Evolutionary conservation across 2,329 filamentous ascomycete genomes (phyloP), one percentile per base, ranked within the genome.

Genomic region (Lomentospora prolificans): DNA sequence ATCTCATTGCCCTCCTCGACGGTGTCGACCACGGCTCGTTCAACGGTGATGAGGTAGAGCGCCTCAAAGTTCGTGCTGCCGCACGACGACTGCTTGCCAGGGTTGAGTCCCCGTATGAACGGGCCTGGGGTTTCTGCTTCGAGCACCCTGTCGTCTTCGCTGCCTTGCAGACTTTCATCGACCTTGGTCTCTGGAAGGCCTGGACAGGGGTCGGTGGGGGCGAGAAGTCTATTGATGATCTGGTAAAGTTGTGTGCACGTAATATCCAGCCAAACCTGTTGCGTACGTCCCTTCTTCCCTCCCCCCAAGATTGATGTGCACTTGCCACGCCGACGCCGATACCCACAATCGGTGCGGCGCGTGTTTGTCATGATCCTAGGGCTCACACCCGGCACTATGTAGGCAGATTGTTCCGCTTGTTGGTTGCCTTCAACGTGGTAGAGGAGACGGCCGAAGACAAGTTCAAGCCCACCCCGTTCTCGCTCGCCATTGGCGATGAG

Each of bases 381-480:
- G 31, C 28, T 19, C n/a, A 9, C 4, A n/a, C 41, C 65, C 64
- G 64, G 12, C 8, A 41, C 14, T 46, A 25, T 48, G 44, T 48
- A 48, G 44, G 44, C 8, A 64, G 65, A 4, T 51, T 68, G 8
- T 61, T 69, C 54, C 63, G 64, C 53, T 57, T 68, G 8, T 55
- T 69, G 4, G 65, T 61, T 12, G 65, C 66, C 4, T 64, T 67
- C 41, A 60, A 65, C 31, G 59, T 69, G 1, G 61, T 69, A 4
- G 62, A 67, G n/a, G 66, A 69, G 50, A 65, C 60, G 0, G 64
- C 50, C 0, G 60, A 60, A 39, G 64, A 69, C 55, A 61, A 4
- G 28, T 69, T 64, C 59, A 64, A 64, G 55, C 64, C 66, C 2
- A 69, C 65, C 3, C 60, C 63, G 1, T 69, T 69, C 58, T 67